Conservation (phyloP, 2,329 filamentous ascomycete genomes). For the Pestalotiopsis sp. region DNA sequence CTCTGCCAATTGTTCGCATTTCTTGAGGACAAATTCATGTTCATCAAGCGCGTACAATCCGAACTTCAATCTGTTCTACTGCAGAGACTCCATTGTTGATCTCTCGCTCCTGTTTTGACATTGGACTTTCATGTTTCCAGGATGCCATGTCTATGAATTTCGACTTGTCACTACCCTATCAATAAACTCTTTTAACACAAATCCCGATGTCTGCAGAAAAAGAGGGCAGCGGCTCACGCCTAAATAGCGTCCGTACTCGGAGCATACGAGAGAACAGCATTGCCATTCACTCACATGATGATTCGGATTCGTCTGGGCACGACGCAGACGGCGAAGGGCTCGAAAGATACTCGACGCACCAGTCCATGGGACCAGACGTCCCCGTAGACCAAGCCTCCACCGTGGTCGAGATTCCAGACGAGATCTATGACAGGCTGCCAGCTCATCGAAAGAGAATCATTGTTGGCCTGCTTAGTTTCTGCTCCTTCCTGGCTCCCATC, state of each 20-base stretch:
- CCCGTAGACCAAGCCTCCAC: constrained; percentile 29
- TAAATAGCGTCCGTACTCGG: constrained; percentile 2
- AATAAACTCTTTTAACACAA: neutral
- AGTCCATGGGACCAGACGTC: constrained; percentile 29
- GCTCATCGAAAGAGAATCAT: constrained; percentile 64
- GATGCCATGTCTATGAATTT: constrained; percentile 3
- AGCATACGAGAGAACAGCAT: constrained; percentile 2
- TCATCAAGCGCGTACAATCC: neutral
- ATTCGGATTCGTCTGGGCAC: constrained; percentile 16
- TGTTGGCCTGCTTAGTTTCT: constrained; percentile 69
- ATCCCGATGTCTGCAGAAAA: constrained; percentile 9
- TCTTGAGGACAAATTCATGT: neutral
- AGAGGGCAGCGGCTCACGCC: neutral
- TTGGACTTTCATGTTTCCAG: neutral
- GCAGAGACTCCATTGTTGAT: neutral
- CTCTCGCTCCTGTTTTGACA: neutral
- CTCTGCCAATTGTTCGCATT: neutral
- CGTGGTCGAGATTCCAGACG: constrained; percentile 44
- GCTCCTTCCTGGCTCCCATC: constrained; percentile 74
- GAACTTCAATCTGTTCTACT: neutral
- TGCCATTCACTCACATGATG: constrained; percentile 10
- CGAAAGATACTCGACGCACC: constrained; percentile 28
- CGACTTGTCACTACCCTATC: neutral
- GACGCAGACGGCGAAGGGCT: constrained; percentile 17
- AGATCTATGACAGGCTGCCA: constrained; percentile 66